Evolutionary conservation across 495 filamentous ascomycete genomes (phyloP).

Genomic region (Xylaria curta): DNA sequence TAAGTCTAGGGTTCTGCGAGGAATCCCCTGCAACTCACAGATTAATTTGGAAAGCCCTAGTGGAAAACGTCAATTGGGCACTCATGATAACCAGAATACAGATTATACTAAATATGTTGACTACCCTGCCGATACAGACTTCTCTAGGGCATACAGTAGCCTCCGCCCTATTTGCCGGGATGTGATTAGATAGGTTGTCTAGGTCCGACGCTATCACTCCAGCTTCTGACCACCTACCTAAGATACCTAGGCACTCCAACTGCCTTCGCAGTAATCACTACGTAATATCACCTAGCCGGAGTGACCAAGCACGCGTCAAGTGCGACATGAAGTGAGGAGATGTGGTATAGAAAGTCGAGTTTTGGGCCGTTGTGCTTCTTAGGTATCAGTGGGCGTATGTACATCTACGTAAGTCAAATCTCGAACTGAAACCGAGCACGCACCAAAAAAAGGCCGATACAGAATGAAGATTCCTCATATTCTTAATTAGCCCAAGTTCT

Average conservation of each 20-base stretch:
- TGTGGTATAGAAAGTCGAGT: not conserved
- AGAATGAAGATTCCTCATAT: not conserved
- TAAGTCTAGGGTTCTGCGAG: not conserved
- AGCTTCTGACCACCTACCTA: not conserved
- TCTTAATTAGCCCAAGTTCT: not conserved
- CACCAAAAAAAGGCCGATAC: not conserved
- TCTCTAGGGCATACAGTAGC: not conserved
- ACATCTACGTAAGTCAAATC: not conserved
- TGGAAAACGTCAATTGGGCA: not conserved
- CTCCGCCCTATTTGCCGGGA: not conserved
- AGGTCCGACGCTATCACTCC: not conserved
- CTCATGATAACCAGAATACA: too few relatives aligned
- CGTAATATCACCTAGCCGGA: not conserved
- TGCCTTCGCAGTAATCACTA: not conserved
- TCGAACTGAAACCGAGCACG: not conserved
- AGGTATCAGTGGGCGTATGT: not conserved
- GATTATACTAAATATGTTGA: too few relatives aligned
- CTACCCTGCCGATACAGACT: constrained; percentile 3
- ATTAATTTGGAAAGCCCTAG: not conserved
- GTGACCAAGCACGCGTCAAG: not conserved
- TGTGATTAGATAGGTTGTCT: not conserved
- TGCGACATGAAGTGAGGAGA: not conserved
- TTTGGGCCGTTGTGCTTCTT: not conserved
- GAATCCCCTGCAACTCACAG: not conserved
- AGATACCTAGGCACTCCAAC: not conserved